Evolutionary conservation across 352 stramenopile genomes (phyloP), one percentile per base, ranked within the genome.

Genomic region (Phytopythium delawarense): DNA sequence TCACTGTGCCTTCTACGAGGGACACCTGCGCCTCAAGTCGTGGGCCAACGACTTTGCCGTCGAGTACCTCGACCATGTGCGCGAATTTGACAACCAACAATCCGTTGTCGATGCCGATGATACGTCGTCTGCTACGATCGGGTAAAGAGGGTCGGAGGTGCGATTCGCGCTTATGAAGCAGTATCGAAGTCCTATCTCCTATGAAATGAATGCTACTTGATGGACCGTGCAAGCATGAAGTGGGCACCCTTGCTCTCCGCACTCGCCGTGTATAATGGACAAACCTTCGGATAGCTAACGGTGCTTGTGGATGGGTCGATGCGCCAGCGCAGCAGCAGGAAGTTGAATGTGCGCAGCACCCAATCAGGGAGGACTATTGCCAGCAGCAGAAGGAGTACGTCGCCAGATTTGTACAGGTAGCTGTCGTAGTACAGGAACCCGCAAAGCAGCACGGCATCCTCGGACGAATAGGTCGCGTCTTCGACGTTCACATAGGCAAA

Each of bases 1-100:
- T 42, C 84, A 94, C 53, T 94, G 85, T 37, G 85, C 79, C 54
- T 94, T 92, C 66, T 94, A 69, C 65, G 78, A 94, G 59, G 80
- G 81, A 18, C 68, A 74, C 48, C 42, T 85, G 20, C 35, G 69
- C 21, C 76, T 90, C 59, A 69, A 75, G 40, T 68, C 64, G 57
- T 90, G 63, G 18, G 79, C 82, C 80, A 83, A 94, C 0, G 82
- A 88, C 55, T 88, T 86, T 18, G 76, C 79, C 4, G 78, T 94
- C 66, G 67, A 69, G 30, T 94, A 94, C 56, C 70, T 94, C 11
- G 64, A 84, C n/a, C 62, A 62, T 12, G 67, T 91, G 16, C 79
- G 79, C 13, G 79, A 76, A 59, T 91, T 73, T 32, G 52, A 66
- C n/a, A n/a, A n/a, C n/a, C n/a, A n/a, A n/a, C n/a, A n/a, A n/a